Evolutionary conservation across 1,284 basidiomycete species (phyloP), one percentile per base, ranked within the genome.

Genomic region (Cryptococcus sp.): DNA sequence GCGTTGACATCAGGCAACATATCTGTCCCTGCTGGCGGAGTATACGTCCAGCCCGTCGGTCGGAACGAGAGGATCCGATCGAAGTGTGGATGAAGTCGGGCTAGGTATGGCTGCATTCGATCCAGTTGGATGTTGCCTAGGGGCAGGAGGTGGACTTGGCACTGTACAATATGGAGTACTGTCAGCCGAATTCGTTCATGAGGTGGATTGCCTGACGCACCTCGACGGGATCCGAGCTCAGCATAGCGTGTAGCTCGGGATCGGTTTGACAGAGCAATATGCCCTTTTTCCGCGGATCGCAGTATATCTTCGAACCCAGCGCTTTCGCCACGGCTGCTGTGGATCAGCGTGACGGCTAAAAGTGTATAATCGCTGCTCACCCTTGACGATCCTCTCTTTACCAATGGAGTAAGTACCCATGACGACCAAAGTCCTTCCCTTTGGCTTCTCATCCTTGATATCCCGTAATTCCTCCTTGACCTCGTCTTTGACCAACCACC

Each of bases 351-450:
- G 17, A 10, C 39, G 22, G 47, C 13, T 38, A 0, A 22, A 50
- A 16, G 35, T 10, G 38, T 39, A 20, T 11, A 22, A 45, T 42
- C 15, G 55, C 22, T n/a, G 53, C 70, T 46, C 56, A 88, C 91
- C 92, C 83, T 97, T 95, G 35, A 97, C 91, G 49, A 99, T 90
- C 45, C 93, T 86, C 77, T 99, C 95, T 78, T 99, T 99, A 52
- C 95, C 95, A 54, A 99, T 93, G 0, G 91, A 92, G 76, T 99
- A 99, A 0, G 95, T 97, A 13, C 94, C 95, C 25, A 98, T 86
- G 46, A 96, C 85, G 49, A 98, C 84, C n/a, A 98, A 82, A 47
- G 81, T 74, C 58, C 78, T 57, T 35, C 76, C 77, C 45, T 68
- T 71, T 38, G 64, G 64, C 43, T 68, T 71, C 13, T 67, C 63